Evolutionary conservation across 2,329 filamentous ascomycete genomes (phyloP).

Genomic region (Mycogone perniciosa): DNA sequence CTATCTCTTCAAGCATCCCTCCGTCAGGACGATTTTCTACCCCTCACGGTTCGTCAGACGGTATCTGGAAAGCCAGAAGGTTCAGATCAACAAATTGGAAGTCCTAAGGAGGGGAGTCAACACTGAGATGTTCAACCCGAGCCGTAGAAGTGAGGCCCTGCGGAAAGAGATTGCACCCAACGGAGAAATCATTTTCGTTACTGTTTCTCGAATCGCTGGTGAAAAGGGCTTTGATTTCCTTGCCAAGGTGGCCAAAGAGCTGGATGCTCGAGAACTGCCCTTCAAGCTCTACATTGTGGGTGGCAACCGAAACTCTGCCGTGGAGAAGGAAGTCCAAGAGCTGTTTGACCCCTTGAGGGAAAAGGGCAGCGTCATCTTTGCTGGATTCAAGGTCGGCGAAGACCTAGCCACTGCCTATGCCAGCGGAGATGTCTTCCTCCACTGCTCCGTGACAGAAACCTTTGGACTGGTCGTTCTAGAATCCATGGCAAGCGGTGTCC

Average conservation of each 20-base stretch:
- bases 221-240: constrained; percentile 68
- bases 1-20: constrained; percentile 56
- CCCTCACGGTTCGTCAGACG: constrained; percentile 56
- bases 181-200: constrained; percentile 59
- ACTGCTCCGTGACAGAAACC: constrained; percentile 66
- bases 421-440: constrained; percentile 61
- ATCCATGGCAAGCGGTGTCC: constrained; percentile 64
- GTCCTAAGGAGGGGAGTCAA: constrained; percentile 60
- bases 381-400: constrained; percentile 56
- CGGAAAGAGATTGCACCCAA: constrained; percentile 51
- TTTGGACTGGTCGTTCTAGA: constrained; percentile 66
- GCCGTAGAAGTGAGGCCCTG: constrained; percentile 43
- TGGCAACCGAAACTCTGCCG: constrained; percentile 57
- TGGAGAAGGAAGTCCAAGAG: constrained; percentile 55
- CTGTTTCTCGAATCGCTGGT: constrained; percentile 59
- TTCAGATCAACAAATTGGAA: constrained; percentile 51
- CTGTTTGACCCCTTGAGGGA: constrained; percentile 47
- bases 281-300: constrained; percentile 64
- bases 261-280: constrained; percentile 48
- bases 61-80: constrained; percentile 53
- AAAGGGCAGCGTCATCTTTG: constrained; percentile 55
- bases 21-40: constrained; percentile 62
- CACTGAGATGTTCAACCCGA: constrained; percentile 54
- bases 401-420: constrained; percentile 61
- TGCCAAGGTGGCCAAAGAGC: constrained; percentile 45